Conservation (phyloP, 352 stramenopile genomes). For the Globisporangium sylvaticum region DNA sequence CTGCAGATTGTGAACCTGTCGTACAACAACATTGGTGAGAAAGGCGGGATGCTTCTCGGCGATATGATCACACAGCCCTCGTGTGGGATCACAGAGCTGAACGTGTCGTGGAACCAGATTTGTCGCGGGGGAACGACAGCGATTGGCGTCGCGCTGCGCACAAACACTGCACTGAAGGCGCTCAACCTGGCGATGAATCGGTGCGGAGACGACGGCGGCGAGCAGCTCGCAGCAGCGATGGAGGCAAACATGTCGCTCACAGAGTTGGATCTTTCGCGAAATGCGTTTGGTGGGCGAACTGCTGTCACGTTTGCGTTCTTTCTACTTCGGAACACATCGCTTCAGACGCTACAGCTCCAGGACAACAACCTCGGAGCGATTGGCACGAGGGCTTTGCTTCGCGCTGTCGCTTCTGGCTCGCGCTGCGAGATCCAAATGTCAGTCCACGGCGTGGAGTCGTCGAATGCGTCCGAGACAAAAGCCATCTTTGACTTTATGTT, state of each 20-base stretch:
- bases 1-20: constrained; percentile 56
- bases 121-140: constrained; percentile 43
- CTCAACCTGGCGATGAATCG: constrained; percentile 72
- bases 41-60: constrained; percentile 46
- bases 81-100: constrained; percentile 44
- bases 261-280: constrained; percentile 56
- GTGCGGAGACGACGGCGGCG: constrained; percentile 54
- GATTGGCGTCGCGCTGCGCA: constrained; percentile 49
- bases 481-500: constrained; percentile 53
- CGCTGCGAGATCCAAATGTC: constrained; percentile 54
- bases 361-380: constrained; percentile 58
- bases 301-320: constrained; percentile 62
- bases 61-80: constrained; percentile 51
- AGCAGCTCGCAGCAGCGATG: constrained; percentile 52
- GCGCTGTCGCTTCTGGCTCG: constrained; percentile 42
- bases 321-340: constrained; percentile 35
- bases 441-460: constrained; percentile 42
- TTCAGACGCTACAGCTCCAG: constrained; percentile 39
- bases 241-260: constrained; percentile 41
- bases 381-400: constrained; percentile 49
- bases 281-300: constrained; percentile 47
- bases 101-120: constrained; percentile 76
- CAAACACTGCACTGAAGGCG: constrained; percentile 37
- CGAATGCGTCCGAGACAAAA: constrained; percentile 19
- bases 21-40: constrained; percentile 60